Percentiles rank a stretch among this genome's conserved stretches.
Evolutionary conservation across 352 stramenopile species (phyloP).

Genomic region (Phytopythium oedochilum): DNA sequence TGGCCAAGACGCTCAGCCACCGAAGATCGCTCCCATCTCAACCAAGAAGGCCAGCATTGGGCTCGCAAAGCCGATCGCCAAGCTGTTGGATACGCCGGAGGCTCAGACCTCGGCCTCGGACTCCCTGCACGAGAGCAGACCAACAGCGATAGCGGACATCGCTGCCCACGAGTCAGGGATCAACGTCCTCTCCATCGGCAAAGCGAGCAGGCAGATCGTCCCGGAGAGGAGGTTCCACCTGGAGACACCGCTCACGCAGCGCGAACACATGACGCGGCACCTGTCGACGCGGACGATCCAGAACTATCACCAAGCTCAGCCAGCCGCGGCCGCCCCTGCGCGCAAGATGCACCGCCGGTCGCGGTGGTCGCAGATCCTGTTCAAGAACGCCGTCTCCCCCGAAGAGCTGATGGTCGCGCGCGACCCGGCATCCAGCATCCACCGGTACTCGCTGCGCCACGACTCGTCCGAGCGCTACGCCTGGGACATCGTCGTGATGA

Average conservation of each 20-base stretch:
- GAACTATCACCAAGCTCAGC: neutral
- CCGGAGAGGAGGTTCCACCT: constrained; percentile 15
- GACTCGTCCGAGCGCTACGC: constrained; percentile 30
- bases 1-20: neutral
- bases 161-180: no score
- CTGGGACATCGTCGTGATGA: constrained; percentile 55
- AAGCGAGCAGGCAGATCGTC: neutral
- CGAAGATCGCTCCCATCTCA: neutral
- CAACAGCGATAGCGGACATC: neutral
- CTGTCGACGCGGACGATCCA: constrained; percentile 17
- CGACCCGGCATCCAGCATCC: constrained; percentile 18
- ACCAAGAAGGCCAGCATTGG: constrained; percentile 23
- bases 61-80: constrained; percentile 15
- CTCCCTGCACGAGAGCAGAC: neutral
- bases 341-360: constrained; percentile 3
- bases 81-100: neutral
- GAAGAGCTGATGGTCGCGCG: constrained; percentile 35
- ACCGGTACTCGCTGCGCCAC: constrained; percentile 45
- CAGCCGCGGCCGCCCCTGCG: neutral
- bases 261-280: constrained; percentile 17
- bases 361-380: constrained; percentile 14
- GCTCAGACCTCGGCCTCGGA: neutral
- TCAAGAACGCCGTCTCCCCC: constrained; percentile 20
- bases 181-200: neutral
- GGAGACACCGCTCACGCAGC: neutral